A percentile compares a stretch with the other conserved stretches of the same genome.
Evolutionary conservation across 1,284 basidiomycete genomes (phyloP).

Genomic region (Inonotus hispidus): DNA sequence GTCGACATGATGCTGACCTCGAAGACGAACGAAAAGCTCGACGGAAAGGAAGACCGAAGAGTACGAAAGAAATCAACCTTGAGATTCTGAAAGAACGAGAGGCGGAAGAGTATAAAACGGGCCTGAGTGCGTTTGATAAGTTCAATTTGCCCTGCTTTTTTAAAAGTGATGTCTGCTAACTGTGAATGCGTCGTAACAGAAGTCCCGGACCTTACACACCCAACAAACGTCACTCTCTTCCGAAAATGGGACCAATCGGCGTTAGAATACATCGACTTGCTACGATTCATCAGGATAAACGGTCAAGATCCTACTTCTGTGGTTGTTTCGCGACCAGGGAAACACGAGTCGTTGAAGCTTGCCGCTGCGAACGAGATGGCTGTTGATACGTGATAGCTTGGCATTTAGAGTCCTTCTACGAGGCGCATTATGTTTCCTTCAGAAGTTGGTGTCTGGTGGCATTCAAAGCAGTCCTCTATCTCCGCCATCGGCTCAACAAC

Average conservation of each 20-base stretch:
- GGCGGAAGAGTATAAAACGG: constrained; percentile 71
- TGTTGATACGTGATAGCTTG: background rate
- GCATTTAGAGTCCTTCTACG: background rate
- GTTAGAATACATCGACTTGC: constrained; percentile 65
- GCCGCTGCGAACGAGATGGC: constrained; percentile 13
- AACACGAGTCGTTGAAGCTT: constrained; percentile 32
- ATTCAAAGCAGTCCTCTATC: too few relatives aligned
- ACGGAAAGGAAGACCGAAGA: constrained; percentile 76
- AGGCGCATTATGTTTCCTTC: background rate
- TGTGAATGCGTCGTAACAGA: constrained; percentile 42
- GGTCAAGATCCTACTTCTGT: constrained; percentile 43
- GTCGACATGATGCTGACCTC: constrained; percentile 66
- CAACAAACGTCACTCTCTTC: constrained; percentile 67
- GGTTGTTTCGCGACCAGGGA: constrained; percentile 54
- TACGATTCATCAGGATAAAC: constrained; percentile 71
- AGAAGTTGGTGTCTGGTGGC: too few relatives aligned
- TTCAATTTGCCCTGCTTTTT: background rate
- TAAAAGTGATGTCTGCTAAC: constrained; percentile 15
- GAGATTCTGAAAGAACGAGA: constrained; percentile 72
- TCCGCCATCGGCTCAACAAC: too few relatives aligned
- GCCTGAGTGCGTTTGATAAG: constrained; percentile 58
- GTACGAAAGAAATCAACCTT: constrained; percentile 60
- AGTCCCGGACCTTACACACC: constrained; percentile 79
- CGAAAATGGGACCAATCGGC: constrained; percentile 75
- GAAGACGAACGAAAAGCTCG: constrained; percentile 57